Evolutionary conservation across 208 protist genomes (phyloP).

Genomic region (Wallacemonas collosoma): DNA sequence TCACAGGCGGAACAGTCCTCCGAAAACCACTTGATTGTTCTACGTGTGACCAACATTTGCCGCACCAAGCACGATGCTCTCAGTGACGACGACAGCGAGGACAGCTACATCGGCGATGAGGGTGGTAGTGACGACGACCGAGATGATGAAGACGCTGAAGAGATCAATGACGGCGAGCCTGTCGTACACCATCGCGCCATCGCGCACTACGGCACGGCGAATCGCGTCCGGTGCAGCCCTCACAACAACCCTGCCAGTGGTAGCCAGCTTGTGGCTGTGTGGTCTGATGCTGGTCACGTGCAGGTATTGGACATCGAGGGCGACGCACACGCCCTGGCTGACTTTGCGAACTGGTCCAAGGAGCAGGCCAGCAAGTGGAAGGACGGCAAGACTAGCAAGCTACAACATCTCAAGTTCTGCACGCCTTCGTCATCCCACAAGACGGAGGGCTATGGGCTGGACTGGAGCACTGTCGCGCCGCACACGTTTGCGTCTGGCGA

Average conservation of each 20-base stretch:
- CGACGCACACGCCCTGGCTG: constrained; percentile 76
- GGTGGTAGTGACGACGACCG: constrained; percentile 55
- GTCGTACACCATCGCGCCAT: constrained; percentile 84
- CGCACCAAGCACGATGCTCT: constrained; percentile 93
- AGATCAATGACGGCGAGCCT: constrained; percentile 86
- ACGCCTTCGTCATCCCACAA: constrained; percentile 82
- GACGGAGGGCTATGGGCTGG: constrained; percentile 97
- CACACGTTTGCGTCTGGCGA: constrained; percentile 92
- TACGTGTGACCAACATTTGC: constrained; percentile 93
- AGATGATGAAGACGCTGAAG: constrained; percentile 76
- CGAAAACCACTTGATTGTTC: constrained; percentile 94
- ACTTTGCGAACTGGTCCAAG: constrained; percentile 83
- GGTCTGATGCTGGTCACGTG: constrained; percentile 94
- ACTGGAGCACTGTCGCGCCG: constrained; percentile 90
- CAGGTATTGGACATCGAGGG: constrained; percentile 92
- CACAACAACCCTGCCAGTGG: constrained; percentile 56
- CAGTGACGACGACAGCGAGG: constrained; percentile 90
- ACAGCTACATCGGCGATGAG: constrained; percentile 85
- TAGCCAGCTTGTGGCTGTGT: constrained; percentile 91
- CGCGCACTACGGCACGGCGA: constrained; percentile 87
- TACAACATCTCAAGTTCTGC: constrained; percentile 70
- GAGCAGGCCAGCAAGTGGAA: constrained; percentile 67
- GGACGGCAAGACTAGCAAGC: constrained; percentile 30
- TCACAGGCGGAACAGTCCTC: constrained; percentile 92
- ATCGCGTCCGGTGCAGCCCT: constrained; percentile 90